These are phyloP conservation scores for Linderina pennispora DNA, from an alignment of 192 early-diverging fungal genomes.

Conservation along the genomic window DNA sequence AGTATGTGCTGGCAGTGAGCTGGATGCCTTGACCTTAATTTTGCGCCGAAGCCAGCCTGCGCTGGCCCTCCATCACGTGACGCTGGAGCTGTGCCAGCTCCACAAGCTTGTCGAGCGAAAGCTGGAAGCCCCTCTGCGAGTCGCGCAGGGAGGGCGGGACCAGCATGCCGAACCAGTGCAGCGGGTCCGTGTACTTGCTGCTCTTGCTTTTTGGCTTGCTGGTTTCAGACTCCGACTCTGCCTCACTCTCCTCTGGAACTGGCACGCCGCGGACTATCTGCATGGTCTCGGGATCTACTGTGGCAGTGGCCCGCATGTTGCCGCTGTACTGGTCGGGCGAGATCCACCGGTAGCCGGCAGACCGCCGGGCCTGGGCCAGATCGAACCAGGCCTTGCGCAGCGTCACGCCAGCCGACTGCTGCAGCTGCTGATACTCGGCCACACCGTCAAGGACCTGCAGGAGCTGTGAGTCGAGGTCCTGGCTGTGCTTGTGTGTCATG, in stretches of 20 bases:
- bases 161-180: slow-evolving; percentile 46
- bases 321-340: slow-evolving; percentile 34
- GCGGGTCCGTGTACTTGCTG: slow-evolving; percentile 19
- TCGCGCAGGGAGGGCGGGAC: slow-evolving; percentile 36
- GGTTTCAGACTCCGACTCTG: background rate
- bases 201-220: background rate
- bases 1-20: too few relatives aligned
- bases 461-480: slow-evolving; percentile 9
- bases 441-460: slow-evolving; percentile 18
- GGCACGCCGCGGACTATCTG: background rate
- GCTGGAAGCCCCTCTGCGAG: slow-evolving; percentile 31
- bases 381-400: slow-evolving; percentile 34
- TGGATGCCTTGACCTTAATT: too few relatives aligned
- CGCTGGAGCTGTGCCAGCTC: slow-evolving; percentile 24
- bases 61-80: background rate
- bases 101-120: slow-evolving; percentile 18
- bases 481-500: background rate
- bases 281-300: slow-evolving; percentile 12
- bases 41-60: too few relatives aligned
- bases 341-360: slow-evolving; percentile 40
- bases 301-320: slow-evolving; percentile 22
- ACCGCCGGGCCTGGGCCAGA: slow-evolving; percentile 26
- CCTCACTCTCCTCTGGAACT: too few relatives aligned
- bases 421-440: slow-evolving; percentile 24
- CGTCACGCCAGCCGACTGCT: background rate